These are phyloP conservation scores for Suhomyces terraborum DNA, from an alignment of 1,139 yeast species.

Conservation along the genomic window DNA sequence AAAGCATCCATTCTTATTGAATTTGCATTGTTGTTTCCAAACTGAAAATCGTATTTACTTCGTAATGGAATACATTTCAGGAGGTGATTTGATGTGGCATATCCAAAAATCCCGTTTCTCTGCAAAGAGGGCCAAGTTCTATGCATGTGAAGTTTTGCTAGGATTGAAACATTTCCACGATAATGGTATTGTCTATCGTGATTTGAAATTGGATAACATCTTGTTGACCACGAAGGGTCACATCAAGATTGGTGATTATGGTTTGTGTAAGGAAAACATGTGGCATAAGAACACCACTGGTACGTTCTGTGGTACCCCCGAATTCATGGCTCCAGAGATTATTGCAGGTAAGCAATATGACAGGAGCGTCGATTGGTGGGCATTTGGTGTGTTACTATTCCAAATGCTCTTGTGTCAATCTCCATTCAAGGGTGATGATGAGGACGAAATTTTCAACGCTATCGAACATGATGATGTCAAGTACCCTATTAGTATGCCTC, in stretches of 20 bases:
- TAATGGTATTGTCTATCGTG: slow-evolving; percentile 94
- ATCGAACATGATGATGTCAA: slow-evolving; percentile 96
- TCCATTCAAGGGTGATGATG: slow-evolving; percentile 98
- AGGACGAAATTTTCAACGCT: slow-evolving; percentile 98
- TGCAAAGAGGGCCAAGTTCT: slow-evolving; percentile 89
- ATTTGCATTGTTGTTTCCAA: slow-evolving; percentile 93
- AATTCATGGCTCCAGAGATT: slow-evolving; percentile 98
- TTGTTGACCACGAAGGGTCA: slow-evolving; percentile 90
- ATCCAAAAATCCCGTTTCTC: slow-evolving; percentile 91
- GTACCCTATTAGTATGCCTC: slow-evolving; percentile 96
- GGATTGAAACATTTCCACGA: slow-evolving; percentile 94
- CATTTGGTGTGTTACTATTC: slow-evolving; percentile 92
- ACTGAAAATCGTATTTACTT: slow-evolving; percentile 96
- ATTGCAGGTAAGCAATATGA: slow-evolving; percentile 89
- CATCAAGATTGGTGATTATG: slow-evolving; percentile 94
- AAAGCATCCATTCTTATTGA: slow-evolving; percentile 88
- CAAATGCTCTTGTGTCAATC: slow-evolving; percentile 97
- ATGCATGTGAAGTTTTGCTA: slow-evolving; percentile 92
- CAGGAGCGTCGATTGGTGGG: slow-evolving; percentile 99
- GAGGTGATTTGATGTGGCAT: slow-evolving; percentile 99
- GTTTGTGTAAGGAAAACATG: slow-evolving; percentile 95
- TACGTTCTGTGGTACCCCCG: slow-evolving; percentile 99
- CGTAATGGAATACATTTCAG: slow-evolving; percentile 97
- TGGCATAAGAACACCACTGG: slow-evolving; percentile 88
- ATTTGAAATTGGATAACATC: slow-evolving; percentile 88